Conservation (phyloP, 2,329 filamentous ascomycete species). For the Colletotrichum tamarilloi region DNA sequence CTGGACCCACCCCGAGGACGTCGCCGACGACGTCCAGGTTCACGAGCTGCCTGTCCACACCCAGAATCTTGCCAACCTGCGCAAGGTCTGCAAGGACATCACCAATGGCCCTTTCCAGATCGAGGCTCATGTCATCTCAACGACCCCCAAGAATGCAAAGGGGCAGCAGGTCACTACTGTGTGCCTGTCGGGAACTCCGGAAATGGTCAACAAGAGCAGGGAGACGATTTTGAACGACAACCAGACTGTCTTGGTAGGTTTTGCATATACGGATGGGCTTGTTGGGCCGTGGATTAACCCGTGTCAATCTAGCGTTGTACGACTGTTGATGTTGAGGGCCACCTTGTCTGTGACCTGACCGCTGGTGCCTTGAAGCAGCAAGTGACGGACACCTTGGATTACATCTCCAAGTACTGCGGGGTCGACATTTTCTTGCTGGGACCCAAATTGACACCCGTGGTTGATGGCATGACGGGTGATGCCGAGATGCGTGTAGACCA, state of each 20-base stretch:
- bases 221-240: conserved; percentile 92
- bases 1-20: conserved; percentile 93
- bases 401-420: conserved; percentile 87
- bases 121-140: conserved; percentile 86
- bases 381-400: conserved; percentile 87
- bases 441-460: conserved; percentile 85
- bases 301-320: conserved; percentile 80
- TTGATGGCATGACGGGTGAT: conserved; percentile 79
- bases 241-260: conserved; percentile 87
- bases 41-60: conserved; percentile 93
- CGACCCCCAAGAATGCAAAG: conserved; percentile 78
- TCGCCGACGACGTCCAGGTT: conserved; percentile 84
- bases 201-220: conserved; percentile 89
- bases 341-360: conserved; percentile 82
- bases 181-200: conserved; percentile 87
- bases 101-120: conserved; percentile 77
- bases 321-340: conserved; percentile 91
- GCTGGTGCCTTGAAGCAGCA: conserved; percentile 74
- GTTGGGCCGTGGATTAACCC: conserved; percentile 39
- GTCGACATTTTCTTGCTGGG: conserved; percentile 97
- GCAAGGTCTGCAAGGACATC: conserved; percentile 84
- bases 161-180: conserved; percentile 84
- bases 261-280: not conserved
- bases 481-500: conserved; percentile 88
- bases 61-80: conserved; percentile 84